Evolutionary conservation across 2,329 filamentous ascomycete genomes (phyloP), one percentile per base, ranked within the genome.

Genomic region (Colletotrichum incanum): DNA sequence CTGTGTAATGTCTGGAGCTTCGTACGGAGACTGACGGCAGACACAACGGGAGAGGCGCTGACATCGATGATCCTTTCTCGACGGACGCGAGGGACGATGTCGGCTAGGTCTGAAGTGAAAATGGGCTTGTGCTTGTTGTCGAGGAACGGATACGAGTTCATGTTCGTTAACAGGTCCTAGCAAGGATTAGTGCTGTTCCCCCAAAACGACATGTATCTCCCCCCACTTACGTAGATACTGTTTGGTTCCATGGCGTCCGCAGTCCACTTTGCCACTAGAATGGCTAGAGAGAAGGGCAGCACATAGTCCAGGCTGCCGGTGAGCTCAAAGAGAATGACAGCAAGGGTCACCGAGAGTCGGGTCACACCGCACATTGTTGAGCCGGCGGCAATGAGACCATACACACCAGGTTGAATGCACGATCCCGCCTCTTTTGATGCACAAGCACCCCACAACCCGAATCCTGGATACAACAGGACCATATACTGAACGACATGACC

Each of bases 311-410:
- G 86, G 80, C 94, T 98, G 67, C 96, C 96, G 0, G 96, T 99
- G 45, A 99, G 86, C 81, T 99, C 96, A 76, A 99, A 98, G 0
- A 98, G 86, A 73, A 99, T 98, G 78, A 98, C 95, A 0, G 95
- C 95, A 11, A 99, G 86, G 0, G 96, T 98, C 28, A 99, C 94
- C 0, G 95, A 98, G 1, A 99, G 84, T 61, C 96, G 90, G 1
- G 96, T 99, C 2, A 98, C 96, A 61, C 96, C 96, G 76, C 96
- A 98, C 96, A 99, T 98, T 41, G 96, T 98, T 1, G 96, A 95
- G 20, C 96, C 96, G 54, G 96, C 96, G 20, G 95, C 96, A 70
- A 98, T 94, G 71, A 99, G 88, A 1, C 95, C 96, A 80, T 99
- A 99, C 0, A 98, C 94, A n/a, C 96, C 96, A 0, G 96, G 96